Conservation (phyloP, 345 rosid species). For the Balakata baccata region DNA sequence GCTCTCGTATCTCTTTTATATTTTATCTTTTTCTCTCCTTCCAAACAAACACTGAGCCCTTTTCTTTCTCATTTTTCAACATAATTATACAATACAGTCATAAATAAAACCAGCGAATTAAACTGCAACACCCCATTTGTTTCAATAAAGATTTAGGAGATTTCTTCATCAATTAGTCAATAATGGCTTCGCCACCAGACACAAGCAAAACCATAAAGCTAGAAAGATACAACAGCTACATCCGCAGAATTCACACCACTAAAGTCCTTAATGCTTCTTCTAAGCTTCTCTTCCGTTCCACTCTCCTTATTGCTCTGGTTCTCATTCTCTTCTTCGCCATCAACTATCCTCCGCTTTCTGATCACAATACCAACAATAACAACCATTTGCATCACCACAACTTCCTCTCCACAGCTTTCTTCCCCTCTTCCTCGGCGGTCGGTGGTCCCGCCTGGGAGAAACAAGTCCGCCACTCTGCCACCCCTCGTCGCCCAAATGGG, state of each 20-base stretch:
- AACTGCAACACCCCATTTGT: neutral
- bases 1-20: neutral
- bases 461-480: slow-evolving; percentile 27
- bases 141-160: too few relatives aligned
- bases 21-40: neutral
- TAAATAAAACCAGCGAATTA: too few relatives aligned
- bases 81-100: too few relatives aligned
- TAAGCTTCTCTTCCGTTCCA: slow-evolving; percentile 70
- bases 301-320: slow-evolving; percentile 75
- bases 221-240: slow-evolving; percentile 85
- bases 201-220: slow-evolving; percentile 83
- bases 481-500: slow-evolving; percentile 20
- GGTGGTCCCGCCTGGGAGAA: slow-evolving; percentile 28
- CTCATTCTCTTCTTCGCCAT: slow-evolving; percentile 70
- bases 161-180: too few relatives aligned
- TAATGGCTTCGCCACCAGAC: slow-evolving; percentile 68
- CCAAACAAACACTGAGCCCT: neutral
- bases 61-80: neutral
- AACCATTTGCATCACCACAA: slow-evolving; percentile 37
- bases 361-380: slow-evolving; percentile 24
- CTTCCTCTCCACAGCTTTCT: slow-evolving; percentile 23
- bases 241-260: slow-evolving; percentile 67
- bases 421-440: slow-evolving; percentile 9
- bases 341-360: slow-evolving; percentile 77
- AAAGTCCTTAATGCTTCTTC: slow-evolving; percentile 77